Evolutionary conservation across 2,329 filamentous ascomycete genomes (phyloP), one percentile per base, ranked within the genome.

Genomic region (Alternaria infectoria): DNA sequence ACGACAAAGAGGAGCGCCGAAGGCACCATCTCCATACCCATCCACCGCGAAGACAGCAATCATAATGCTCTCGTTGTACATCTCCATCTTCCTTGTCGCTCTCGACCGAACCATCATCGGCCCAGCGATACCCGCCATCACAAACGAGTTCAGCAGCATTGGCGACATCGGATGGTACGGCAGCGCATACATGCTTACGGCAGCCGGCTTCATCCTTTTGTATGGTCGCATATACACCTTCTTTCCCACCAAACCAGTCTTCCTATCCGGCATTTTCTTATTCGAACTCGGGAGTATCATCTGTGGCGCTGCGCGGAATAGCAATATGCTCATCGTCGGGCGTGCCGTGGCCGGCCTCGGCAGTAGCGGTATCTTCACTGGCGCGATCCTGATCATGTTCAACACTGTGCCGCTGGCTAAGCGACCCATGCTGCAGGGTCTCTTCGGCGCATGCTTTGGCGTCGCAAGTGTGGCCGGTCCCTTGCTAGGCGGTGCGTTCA

Each of bases 281-380:
- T 83, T 83, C 69, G 81, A 83, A 60, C n/a, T 86, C 3, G 87
- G 87, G 1, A 87, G 85, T 1, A 70, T 85, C 2, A 67, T 89
- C 19, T 89, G 86, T 63, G 85, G 82, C 25, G 79, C 80, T 4
- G 83, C 84, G 2, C 68, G 67, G 15, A 70, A 54, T 15, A 77
- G 74, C 15, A 59, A 65, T 0, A 70, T 76, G 66, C 64, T 78
- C 25, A 78, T 78, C 28, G 60, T 77, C 12, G 76, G 76, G 1
- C 68, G 76, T 36, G 75, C 76, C 0, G 58, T 78, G 13, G 73
- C 76, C 8, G 76, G 76, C 5, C 51, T 77, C 3, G 76, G 76
- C 5, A 73, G 70, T 32, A 71, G 72, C 36, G 75, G 75, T 0
- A 76, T 78, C 9, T 77, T 77, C 55, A 77, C 75, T 50, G 76